Base-by-base conservation (phyloP, 176 grass and related monocot species). In the Oryza punctata region DNA sequence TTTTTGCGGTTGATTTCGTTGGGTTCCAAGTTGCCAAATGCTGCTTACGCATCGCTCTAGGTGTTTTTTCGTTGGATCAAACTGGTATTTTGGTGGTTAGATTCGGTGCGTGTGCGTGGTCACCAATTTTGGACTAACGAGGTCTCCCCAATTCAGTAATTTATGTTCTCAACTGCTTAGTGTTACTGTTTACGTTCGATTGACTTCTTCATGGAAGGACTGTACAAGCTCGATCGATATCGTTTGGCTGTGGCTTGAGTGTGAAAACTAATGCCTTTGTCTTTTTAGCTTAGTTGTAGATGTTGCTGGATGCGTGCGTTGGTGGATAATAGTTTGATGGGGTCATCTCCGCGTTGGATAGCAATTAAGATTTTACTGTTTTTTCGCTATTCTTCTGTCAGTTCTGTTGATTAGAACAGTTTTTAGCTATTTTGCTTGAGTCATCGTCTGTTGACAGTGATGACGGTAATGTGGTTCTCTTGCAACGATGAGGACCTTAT, bases 1-100 rank as follows among this genome's bases (percentile, higher is more conserved):
- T 57, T 84, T 65, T 33, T 9, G 29, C 33, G 45, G 16, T 70
- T 47, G 73, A 76, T 85, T 84, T 84, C 70, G 44, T 74, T 38
- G 5, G 5, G 6, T 54, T 66, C 25, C 82, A 9, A 69, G 43
- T 15, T 49, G 60, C 3, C 4, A 3, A 67, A 64, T 59, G 45
- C 4, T 40, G 52, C 57, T 72, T 15, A 12, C 14, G 19, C 12
- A 15, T 69, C 6, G 9, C 32, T 38, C 28, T 59, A 21, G 6
- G 5, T 65, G 32, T 15, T 67, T 67, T 35, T 25, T 26, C 2
- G 40, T 47, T 70, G 32, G 70, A 23, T 26, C 75, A 18, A 26
- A 10, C 73, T 52, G 76, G 78, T 82, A 64, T 83, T 72, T 16
- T 24, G 63, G 45, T 79, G 15, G 26, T 45, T 75, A 26, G 81